Percentiles rank a stretch among this genome's conserved stretches.
Evolutionary conservation across 306 rosid genomes (phyloP).

Genomic region (Dalbergia oliveri): DNA sequence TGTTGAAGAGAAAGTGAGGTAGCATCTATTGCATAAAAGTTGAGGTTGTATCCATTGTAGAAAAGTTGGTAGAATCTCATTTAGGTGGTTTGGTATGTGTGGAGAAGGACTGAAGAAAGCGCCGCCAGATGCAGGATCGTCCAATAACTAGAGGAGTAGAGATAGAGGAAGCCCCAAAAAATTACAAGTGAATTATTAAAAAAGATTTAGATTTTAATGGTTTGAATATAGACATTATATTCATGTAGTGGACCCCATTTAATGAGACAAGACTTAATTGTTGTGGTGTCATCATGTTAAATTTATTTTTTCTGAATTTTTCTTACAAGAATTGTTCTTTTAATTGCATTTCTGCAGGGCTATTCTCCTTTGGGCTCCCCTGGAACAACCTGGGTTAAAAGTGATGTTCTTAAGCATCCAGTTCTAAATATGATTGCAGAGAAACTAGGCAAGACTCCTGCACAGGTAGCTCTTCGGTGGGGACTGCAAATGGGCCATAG

Average conservation of each 20-base stretch:
- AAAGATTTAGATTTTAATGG: background rate
- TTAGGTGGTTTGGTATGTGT: background rate
- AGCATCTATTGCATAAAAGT: background rate
- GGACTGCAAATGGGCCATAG: conserved; percentile 83
- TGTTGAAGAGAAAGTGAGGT: background rate
- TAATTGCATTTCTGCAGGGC: conserved; percentile 54
- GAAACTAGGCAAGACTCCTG: conserved; percentile 75
- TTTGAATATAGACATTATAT: background rate
- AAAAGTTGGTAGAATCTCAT: background rate
- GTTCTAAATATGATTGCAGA: conserved; percentile 56
- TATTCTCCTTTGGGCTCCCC: conserved; percentile 87
- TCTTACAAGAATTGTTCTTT: conserved; percentile 15
- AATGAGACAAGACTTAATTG: background rate
- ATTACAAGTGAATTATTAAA: background rate
- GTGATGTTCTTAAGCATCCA: conserved; percentile 75
- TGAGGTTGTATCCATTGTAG: background rate
- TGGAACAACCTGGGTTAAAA: conserved; percentile 73
- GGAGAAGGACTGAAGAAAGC: background rate
- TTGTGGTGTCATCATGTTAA: background rate
- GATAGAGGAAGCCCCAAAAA: background rate
- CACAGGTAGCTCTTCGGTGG: conserved; percentile 86
- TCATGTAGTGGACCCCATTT: background rate
- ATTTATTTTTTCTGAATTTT: background rate
- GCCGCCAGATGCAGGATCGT: background rate
- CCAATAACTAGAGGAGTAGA: background rate